A percentile compares a stretch with the other conserved stretches of the same genome.
Conservation (phyloP, 2,329 filamentous ascomycete species). For the Aspergillus sp. region DNA sequence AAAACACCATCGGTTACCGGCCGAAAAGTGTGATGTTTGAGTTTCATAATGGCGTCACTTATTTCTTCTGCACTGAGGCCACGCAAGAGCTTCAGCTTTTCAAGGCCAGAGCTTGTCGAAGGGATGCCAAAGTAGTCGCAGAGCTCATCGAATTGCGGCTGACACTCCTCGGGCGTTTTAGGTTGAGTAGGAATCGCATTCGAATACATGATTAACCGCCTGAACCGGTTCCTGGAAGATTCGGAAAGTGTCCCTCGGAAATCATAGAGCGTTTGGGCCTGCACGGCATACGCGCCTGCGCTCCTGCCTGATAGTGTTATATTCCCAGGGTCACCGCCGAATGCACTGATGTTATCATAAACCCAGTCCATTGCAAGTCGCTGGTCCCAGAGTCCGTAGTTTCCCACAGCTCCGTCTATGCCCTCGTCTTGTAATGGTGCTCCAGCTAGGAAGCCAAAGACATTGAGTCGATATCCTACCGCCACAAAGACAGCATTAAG, state of each 20-base stretch:
- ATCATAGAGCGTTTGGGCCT: conserved; percentile 40
- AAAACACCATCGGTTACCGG: conserved; percentile 47
- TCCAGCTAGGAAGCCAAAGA: conserved; percentile 52
- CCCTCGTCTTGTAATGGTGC: conserved; percentile 15
- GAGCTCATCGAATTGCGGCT: conserved; percentile 47
- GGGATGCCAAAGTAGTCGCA: conserved; percentile 37
- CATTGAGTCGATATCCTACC: conserved; percentile 51
- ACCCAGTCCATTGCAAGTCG: conserved; percentile 54
- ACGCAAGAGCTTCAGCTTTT: conserved; percentile 38
- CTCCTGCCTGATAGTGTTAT: conserved; percentile 48
- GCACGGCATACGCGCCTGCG: conserved; percentile 45
- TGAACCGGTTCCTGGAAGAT: conserved; percentile 34
- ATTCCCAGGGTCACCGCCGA: conserved; percentile 48
- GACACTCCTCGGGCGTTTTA: conserved; percentile 37
- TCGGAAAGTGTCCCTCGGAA: conserved; percentile 25
- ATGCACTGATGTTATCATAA: conserved; percentile 46
- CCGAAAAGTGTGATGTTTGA: conserved; percentile 50
- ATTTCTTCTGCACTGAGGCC: conserved; percentile 33
- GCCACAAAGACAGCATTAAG: conserved; percentile 46
- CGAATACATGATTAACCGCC: conserved; percentile 45
- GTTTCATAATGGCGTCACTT: conserved; percentile 33
- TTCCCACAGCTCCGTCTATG: conserved; percentile 31
- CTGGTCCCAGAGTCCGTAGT: conserved; percentile 52
- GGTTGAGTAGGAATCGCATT: conserved; percentile 50
- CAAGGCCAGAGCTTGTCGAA: conserved; percentile 12